Evolutionary conservation across 2,329 filamentous ascomycete genomes (phyloP).

Genomic region (Colletotrichum eremochloae): DNA sequence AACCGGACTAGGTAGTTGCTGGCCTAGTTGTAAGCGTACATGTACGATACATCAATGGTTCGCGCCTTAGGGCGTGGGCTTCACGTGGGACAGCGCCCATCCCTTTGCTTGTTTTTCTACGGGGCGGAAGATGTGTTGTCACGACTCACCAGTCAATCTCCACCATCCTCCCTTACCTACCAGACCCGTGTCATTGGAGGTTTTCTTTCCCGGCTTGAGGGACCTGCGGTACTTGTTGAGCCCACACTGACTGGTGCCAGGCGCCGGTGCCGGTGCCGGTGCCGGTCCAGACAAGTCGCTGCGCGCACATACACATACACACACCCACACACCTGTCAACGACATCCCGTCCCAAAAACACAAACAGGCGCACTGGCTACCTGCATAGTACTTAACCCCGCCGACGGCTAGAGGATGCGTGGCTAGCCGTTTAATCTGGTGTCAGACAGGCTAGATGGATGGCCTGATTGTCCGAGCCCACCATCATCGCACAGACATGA

Average conservation of each 20-base stretch:
- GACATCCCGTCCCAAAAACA: constrained; percentile 20
- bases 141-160: neutral
- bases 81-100: neutral
- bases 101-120: neutral
- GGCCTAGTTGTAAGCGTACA: neutral
- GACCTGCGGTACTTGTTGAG: neutral
- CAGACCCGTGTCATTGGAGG: neutral
- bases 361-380: neutral
- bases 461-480: constrained; percentile 32
- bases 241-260: neutral
- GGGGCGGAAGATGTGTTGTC: neutral
- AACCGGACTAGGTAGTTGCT: constrained; percentile 2
- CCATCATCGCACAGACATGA: constrained; percentile 20
- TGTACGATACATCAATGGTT: neutral
- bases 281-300: constrained; percentile 24
- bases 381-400: constrained; percentile 3
- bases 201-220: neutral
- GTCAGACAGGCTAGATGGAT: constrained; percentile 17
- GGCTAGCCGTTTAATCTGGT: constrained; percentile 4
- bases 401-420: constrained; percentile 11
- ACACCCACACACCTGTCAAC: constrained; percentile 26
- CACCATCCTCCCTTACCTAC: neutral
- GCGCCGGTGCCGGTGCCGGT: constrained; percentile 9
- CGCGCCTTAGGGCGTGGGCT: constrained; percentile 10
- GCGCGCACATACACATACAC: constrained; percentile 1